These are phyloP conservation scores for Emydomyces testavorans DNA, from an alignment of 2,329 filamentous ascomycete genomes.

Conservation along the genomic window DNA sequence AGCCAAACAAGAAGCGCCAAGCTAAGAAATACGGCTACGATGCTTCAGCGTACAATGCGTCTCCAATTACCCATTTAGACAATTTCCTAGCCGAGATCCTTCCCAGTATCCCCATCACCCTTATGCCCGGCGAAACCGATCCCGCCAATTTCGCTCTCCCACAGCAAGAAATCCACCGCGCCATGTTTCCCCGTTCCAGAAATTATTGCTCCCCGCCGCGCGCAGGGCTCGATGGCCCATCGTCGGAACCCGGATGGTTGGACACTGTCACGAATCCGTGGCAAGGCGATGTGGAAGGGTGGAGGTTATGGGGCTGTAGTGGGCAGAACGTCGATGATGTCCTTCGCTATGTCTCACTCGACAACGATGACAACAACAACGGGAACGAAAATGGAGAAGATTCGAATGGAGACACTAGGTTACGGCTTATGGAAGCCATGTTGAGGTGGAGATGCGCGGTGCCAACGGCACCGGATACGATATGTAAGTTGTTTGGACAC, in stretches of 20 bases:
- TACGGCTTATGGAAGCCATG: slow-evolving; percentile 91
- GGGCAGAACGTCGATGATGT: slow-evolving; percentile 93
- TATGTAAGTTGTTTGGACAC: slow-evolving; percentile 55
- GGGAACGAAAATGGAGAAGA: slow-evolving; percentile 17
- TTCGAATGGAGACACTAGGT: slow-evolving; percentile 52
- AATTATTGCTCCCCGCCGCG: slow-evolving; percentile 44
- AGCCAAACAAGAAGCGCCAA: slow-evolving; percentile 41
- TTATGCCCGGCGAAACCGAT: slow-evolving; percentile 73
- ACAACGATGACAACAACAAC: slow-evolving; percentile 20
- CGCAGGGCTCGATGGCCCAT: slow-evolving; percentile 23
- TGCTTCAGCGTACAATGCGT: slow-evolving; percentile 71
- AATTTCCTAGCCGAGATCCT: slow-evolving; percentile 69
- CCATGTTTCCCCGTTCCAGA: slow-evolving; percentile 72
- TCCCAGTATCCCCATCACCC: slow-evolving; percentile 74
- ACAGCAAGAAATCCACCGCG: slow-evolving; percentile 83
- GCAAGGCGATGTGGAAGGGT: slow-evolving; percentile 82
- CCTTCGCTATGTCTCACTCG: slow-evolving; percentile 66
- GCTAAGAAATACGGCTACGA: slow-evolving; percentile 92
- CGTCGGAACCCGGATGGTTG: slow-evolving; percentile 56
- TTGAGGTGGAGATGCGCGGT: slow-evolving; percentile 83
- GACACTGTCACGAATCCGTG: slow-evolving; percentile 87
- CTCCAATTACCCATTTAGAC: slow-evolving; percentile 74
- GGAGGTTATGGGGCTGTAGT: slow-evolving; percentile 72
- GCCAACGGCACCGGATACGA: slow-evolving; percentile 87
- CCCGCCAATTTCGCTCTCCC: slow-evolving; percentile 83